Evolutionary conservation across 2,329 filamentous ascomycete species (phyloP).

Genomic region (Stemphylium vesicarium): DNA sequence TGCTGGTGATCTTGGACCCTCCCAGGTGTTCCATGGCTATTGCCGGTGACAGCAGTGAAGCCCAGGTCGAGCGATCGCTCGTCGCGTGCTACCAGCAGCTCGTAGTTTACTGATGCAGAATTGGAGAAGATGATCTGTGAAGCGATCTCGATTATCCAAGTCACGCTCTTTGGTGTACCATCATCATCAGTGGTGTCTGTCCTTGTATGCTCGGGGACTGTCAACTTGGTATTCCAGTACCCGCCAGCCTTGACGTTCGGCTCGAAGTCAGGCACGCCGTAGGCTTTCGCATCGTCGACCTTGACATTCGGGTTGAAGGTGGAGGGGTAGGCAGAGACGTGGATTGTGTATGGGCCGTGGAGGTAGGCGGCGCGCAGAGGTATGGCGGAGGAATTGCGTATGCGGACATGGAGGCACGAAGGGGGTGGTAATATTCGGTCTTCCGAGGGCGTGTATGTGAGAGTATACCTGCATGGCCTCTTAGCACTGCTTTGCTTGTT

Average conservation of each 20-base stretch:
- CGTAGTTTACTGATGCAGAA: slow-evolving; percentile 85
- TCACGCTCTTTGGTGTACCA: slow-evolving; percentile 62
- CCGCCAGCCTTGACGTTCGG: slow-evolving; percentile 95
- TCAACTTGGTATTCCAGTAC: slow-evolving; percentile 79
- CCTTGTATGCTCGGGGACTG: slow-evolving; percentile 79
- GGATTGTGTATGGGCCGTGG: slow-evolving; percentile 92
- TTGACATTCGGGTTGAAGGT: slow-evolving; percentile 84
- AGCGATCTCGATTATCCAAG: slow-evolving; percentile 89
- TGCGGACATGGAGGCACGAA: slow-evolving; percentile 77
- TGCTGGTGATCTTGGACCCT: slow-evolving; percentile 79
- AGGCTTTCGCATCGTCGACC: slow-evolving; percentile 70
- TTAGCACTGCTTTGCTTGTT: slow-evolving; percentile 5
- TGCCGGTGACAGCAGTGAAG: slow-evolving; percentile 62
- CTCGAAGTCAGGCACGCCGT: slow-evolving; percentile 89
- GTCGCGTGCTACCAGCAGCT: slow-evolving; percentile 84
- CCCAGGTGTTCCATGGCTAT: slow-evolving; percentile 60
- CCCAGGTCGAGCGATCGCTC: slow-evolving; percentile 78
- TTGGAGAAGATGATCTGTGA: slow-evolving; percentile 95
- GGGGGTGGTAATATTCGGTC: slow-evolving; percentile 92
- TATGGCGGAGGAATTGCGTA: slow-evolving; percentile 91
- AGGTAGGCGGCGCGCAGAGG: slow-evolving; percentile 93
- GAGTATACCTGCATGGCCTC: slow-evolving; percentile 64
- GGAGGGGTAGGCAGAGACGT: slow-evolving; percentile 83
- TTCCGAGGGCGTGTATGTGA: slow-evolving; percentile 88
- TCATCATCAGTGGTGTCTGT: slow-evolving; percentile 35